Conservation (phyloP, 2,329 filamentous ascomycete genomes). For the Pseudocercospora cruenta region DNA sequence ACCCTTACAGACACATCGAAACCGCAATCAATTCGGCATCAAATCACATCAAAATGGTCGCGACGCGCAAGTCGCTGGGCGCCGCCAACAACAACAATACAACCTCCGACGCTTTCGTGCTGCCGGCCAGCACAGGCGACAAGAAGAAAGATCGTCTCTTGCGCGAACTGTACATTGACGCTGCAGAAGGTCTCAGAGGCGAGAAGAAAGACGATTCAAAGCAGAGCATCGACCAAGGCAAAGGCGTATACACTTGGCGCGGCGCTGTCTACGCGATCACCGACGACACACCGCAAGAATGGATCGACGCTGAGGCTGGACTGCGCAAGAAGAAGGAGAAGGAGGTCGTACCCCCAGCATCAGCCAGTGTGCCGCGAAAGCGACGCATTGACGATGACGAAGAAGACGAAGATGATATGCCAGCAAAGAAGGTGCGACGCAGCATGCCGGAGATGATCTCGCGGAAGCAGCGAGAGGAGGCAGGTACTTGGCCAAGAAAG, state of each 20-base stretch:
- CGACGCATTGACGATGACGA: constrained; percentile 2
- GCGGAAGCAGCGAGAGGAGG: background rate
- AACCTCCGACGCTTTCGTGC: background rate
- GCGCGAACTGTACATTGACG: constrained; percentile 19
- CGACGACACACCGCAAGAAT: constrained; percentile 26
- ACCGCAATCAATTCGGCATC: background rate
- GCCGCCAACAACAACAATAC: background rate
- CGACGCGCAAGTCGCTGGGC: constrained; percentile 11
- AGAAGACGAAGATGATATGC: background rate
- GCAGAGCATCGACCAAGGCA: background rate
- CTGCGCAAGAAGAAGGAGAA: constrained; percentile 14
- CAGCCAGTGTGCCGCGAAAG: background rate
- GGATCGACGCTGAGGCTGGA: constrained; percentile 24
- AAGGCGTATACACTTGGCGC: constrained; percentile 23
- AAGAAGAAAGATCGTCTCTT: constrained; percentile 17
- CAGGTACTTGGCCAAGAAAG: background rate
- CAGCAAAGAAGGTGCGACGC: background rate
- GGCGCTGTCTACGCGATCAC: constrained; percentile 25
- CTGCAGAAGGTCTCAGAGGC: constrained; percentile 19
- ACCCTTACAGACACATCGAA: background rate
- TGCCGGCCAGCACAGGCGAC: constrained; percentile 6
- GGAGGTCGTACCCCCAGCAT: background rate
- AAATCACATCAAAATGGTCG: constrained; percentile 13
- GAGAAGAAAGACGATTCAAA: constrained; percentile 10
- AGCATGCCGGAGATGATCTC: background rate